Evolutionary conservation across 2,329 filamentous ascomycete genomes (phyloP), one percentile per base, ranked within the genome.

Genomic region (Xylariaceae sp.): DNA sequence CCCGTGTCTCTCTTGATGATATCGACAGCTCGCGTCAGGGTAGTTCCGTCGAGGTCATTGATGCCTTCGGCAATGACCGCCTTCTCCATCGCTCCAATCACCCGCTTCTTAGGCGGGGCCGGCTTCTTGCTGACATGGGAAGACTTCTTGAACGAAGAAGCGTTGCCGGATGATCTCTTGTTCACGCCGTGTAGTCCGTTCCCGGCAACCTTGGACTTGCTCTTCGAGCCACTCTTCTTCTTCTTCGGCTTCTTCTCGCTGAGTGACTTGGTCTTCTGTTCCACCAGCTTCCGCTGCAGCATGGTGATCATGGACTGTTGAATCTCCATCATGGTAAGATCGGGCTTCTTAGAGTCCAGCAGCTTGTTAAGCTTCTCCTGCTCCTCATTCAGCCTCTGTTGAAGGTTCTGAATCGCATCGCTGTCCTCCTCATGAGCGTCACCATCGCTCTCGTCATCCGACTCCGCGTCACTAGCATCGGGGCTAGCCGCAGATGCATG

Each of bases 1-100:
- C 69, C 86, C 63, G 67, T 94, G 50, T 94, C 90, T 49, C 78
- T 79, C 60, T 94, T 88, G 57, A 98, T 97, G 46, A 97, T 89
- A 43, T 84, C 79, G 21, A 96, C 86, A 0, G 90, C 88, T 50
- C 80, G 78, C 34, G 82, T 76, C 56, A 95, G 83, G 50, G 87
- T 81, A n/a, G 73, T 70, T 34, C 84, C 83, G 13, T 88, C 81
- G 41, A 97, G 78, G 46, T 82, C 81, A 53, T 83, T 85, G 48
- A 95, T 92, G 11, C 85, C 85, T 42, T 83, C 82, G 2, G 88
- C 90, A 41, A 98, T 94, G 50, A 89, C 78, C 41, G 92, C 87
- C 69, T 97, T 97, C 65, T 98, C 88, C 3, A 83, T 73, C 43
- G 78, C 82, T 31, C 88, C 78, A 55, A 85, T 76, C 38, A 74